Evolutionary conservation across 2,329 filamentous ascomycete genomes (phyloP).

Genomic region (Scolecobasidium constrictum): DNA sequence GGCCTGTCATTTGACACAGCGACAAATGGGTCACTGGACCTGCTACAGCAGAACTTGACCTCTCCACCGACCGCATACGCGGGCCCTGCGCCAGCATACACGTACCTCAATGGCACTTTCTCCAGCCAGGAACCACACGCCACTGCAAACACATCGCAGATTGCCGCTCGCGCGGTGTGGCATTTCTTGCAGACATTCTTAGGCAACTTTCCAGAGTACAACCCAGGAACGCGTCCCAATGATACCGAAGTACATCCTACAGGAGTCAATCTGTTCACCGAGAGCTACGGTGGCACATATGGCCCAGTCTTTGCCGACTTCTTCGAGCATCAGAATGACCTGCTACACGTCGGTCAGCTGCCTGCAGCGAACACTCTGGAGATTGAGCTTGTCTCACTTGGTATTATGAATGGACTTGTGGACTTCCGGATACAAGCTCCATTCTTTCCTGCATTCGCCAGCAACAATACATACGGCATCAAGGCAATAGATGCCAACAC

Average conservation of each 20-base stretch:
- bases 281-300: slow-evolving; percentile 62
- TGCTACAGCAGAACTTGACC: slow-evolving; percentile 27
- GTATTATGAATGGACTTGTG: slow-evolving; percentile 61
- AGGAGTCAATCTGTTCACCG: slow-evolving; percentile 55
- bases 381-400: slow-evolving; percentile 51
- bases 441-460: slow-evolving; percentile 46
- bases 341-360: slow-evolving; percentile 39
- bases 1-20: slow-evolving; percentile 56
- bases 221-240: slow-evolving; percentile 33
- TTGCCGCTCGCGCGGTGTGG: slow-evolving; percentile 51
- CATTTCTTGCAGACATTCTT: slow-evolving; percentile 55
- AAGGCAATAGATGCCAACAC: slow-evolving; percentile 43
- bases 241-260: slow-evolving; percentile 29
- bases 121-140: slow-evolving; percentile 38
- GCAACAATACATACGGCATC: slow-evolving; percentile 57
- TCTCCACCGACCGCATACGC: slow-evolving; percentile 26
- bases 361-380: slow-evolving; percentile 42
- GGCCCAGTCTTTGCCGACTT: slow-evolving; percentile 51
- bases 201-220: slow-evolving; percentile 46
- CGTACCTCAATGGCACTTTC: slow-evolving; percentile 53
- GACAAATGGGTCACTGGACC: slow-evolving; percentile 24
- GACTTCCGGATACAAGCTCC: slow-evolving; percentile 53
- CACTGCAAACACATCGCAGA: slow-evolving; percentile 44
- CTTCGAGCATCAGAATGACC: slow-evolving; percentile 51
- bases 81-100: slow-evolving; percentile 26